phyloP scores from a whole-genome alignment of 2,329 filamentous ascomycete genomes.

The Phaeosphaeria sp. region DNA sequence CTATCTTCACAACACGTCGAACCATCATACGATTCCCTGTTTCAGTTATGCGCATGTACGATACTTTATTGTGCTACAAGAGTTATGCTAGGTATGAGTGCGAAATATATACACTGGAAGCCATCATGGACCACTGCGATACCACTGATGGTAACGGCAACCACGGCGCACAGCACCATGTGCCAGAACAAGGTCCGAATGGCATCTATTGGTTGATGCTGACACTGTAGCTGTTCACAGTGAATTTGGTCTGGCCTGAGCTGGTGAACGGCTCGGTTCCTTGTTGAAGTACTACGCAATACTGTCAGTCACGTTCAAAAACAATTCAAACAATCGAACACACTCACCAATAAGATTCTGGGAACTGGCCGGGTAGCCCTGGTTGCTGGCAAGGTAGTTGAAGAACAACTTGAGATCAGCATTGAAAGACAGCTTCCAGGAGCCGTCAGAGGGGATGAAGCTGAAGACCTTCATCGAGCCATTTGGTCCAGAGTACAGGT shows the following conservation, averaged over 20 bases:
- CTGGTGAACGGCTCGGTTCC: slow-evolving; percentile 34
- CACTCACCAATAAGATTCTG: slow-evolving; percentile 35
- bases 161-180: background rate
- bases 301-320: slow-evolving; percentile 1
- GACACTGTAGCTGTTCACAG: slow-evolving; percentile 11
- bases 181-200: background rate
- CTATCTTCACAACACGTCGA: background rate
- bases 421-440: slow-evolving; percentile 56
- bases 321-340: background rate
- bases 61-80: background rate
- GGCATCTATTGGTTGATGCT: background rate
- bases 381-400: slow-evolving; percentile 59
- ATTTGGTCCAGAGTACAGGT: slow-evolving; percentile 66
- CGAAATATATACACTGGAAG: background rate
- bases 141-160: background rate
- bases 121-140: background rate
- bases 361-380: slow-evolving; percentile 48
- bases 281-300: slow-evolving; percentile 23
- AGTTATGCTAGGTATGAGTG: background rate
- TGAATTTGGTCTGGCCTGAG: slow-evolving; percentile 27
- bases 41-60: background rate
- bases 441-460: slow-evolving; percentile 54
- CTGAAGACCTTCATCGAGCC: slow-evolving; percentile 66
- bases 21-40: background rate
- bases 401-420: slow-evolving; percentile 65